Percentiles rank a stretch among this genome's conserved stretches.
Evolutionary conservation across 2,329 filamentous ascomycete species (phyloP).

Genomic region (Arthrinium phaeospermum): DNA sequence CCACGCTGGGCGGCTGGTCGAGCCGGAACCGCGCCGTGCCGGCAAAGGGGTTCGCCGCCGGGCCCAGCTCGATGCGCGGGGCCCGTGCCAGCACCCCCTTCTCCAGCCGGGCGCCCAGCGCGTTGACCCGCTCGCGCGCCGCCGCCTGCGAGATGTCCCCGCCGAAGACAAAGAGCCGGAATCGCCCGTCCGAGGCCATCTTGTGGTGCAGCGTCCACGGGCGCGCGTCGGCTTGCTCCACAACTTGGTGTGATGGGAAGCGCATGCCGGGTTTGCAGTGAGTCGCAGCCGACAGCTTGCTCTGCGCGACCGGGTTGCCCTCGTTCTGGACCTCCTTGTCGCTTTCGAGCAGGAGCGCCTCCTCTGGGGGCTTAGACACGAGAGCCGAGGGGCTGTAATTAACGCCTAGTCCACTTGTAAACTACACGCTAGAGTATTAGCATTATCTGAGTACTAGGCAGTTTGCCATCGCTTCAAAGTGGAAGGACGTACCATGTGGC

Average conservation of each 20-base stretch:
- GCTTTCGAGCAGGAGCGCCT: conserved; percentile 51
- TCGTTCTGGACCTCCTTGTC: conserved; percentile 39
- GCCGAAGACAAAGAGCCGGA: conserved; percentile 63
- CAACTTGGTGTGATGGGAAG: conserved; percentile 60
- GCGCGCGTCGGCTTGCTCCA: conserved; percentile 58
- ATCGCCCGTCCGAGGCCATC: conserved; percentile 59
- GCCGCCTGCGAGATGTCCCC: conserved; percentile 54
- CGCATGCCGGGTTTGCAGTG: conserved; percentile 58
- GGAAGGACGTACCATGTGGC: conserved; percentile 29
- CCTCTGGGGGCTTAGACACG: conserved; percentile 56
- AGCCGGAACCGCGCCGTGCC: conserved; percentile 30
- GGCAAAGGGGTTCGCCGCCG: conserved; percentile 27
- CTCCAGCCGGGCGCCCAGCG: conserved; percentile 52
- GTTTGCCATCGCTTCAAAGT: background rate
- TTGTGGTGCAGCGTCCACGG: conserved; percentile 62
- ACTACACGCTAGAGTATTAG: conserved; percentile 19
- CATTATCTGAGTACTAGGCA: background rate
- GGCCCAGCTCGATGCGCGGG: conserved; percentile 31
- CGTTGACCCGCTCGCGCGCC: conserved; percentile 52
- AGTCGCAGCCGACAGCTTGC: conserved; percentile 47
- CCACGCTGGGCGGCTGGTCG: conserved; percentile 48
- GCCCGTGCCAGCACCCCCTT: conserved; percentile 50
- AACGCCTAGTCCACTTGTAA: conserved; percentile 46
- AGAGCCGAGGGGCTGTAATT: conserved; percentile 63
- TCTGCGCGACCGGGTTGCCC: conserved; percentile 27